Base-by-base conservation (phyloP, 2,329 filamentous ascomycete genomes). In the Pseudogymnoascus sp. region DNA sequence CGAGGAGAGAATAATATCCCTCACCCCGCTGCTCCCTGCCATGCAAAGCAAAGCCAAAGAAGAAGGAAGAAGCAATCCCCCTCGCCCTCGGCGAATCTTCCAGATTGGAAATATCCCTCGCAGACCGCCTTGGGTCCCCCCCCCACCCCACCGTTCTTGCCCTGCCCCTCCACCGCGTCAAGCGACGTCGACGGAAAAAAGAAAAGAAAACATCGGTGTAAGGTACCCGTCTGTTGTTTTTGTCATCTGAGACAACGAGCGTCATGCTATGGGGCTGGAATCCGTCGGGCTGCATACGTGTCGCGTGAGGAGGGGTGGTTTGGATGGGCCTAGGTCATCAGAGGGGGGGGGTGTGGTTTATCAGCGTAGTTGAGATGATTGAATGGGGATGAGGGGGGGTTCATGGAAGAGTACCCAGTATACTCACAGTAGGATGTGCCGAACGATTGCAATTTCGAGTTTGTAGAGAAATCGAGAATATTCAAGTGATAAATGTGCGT, bases 131-230 rank as follows among this genome's bases (percentile, higher is more conserved):
- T 8, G n/a, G n/a, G n/a, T 4, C 6, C 16, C 38, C 38, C 8
- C 16, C 38, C 38, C 16, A 4, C 16, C 8, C 4, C 38, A 22
- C 38, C 16, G 16, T 16, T 7, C 14, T n/a, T 14, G 35, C 14
- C 35, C 4, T 14, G 26, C 26, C 26, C 26, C n/a, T n/a, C n/a
- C n/a, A n/a, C n/a, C n/a, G n/a, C n/a, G n/a, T n/a, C n/a, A n/a
- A 26, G 26, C 26, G 26, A 26, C 26, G 6, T 26, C 26, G 16
- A 40, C 3, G 12, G 35, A 22, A 2, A 46, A 50, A 53, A 53
- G n/a, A 53, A 53, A 53, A 53, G n/a, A 31, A 53, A 53, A 53
- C 26, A 31, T 53, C 46, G 46, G 46, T 53, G 46, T 53, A 53
- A 53, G 46, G 46, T 53, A 53, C 46, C 46, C 46, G 24, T 53